Base-by-base conservation (phyloP, 1,284 basidiomycete species). In the Trametes hirsuta region DNA sequence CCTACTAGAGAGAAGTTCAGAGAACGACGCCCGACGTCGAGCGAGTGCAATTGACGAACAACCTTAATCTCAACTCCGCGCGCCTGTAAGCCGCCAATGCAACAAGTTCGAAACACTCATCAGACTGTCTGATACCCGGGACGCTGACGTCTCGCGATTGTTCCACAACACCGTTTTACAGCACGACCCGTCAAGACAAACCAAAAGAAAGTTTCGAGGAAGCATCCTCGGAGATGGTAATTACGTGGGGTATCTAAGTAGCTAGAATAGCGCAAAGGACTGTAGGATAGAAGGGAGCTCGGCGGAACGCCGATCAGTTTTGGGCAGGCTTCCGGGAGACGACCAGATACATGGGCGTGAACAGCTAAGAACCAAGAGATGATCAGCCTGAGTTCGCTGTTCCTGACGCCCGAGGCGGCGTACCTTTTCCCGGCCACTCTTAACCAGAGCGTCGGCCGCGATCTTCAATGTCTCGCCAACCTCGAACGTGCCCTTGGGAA, bases 401-500 rank as follows among this genome's bases (percentile, higher is more conserved):
- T 10, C n/a, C 4, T 12, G 14, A 39, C 8, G 21, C 51, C 40
- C 35, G 8, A 25, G 37, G 35, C 22, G 35, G 71, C 82, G 65
- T 62, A 95, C 91, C 85, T 97, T 97, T 64, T 82, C 83, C 75
- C 90, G 86, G 34, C 96, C 97, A 72, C 95, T 94, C 67, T 84
- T 84, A 24, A 97, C 92, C 9, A 98, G 81, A 2, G 92, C 83
- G 44, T 88, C 85, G 18, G 82, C 90, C 8, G 97, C 96, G 39
- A 91, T 77, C 77, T 94, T 95, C 66, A 98, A 81, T 53, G 88
- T 85, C 79, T 97, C 95, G 64, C 94, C 94, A 51, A 98, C 94
- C 62, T 94, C 88, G 74, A 83, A 88, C 0, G 97, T 99, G 42
- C 97, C 97, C 82, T 97, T 95, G 53, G 97, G 97, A 5, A 95